Base-by-base conservation (phyloP, 352 stramenopile genomes). In the Blastocystis sp. region DNA sequence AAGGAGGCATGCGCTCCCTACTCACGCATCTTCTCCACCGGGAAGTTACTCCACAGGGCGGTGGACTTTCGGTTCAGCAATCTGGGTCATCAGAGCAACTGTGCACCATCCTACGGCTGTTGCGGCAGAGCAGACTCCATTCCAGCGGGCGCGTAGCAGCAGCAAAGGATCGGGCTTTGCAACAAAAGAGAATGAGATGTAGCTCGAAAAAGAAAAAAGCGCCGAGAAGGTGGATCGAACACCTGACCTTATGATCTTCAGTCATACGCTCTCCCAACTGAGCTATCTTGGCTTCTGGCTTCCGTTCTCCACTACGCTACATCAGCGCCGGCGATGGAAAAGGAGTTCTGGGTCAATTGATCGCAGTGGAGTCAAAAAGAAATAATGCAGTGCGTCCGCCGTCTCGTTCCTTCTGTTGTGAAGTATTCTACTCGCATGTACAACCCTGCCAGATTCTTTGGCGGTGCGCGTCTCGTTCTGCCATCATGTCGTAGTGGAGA, bases 181-280 rank as follows among this genome's bases (percentile, higher is more conserved):
- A 34, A 0, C 28, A 34, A 34, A 34, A 34, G 28, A 34, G 28
- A 34, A 34, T 34, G 28, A 34, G 28, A 34, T 34, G 28, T 0
- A 0, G 28, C 28, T 34, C 28, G 28, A 24, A 65, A 24, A 65
- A 65, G 1, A 79, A 84, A 84, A 84, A 84, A 84, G 54, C 74
- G 74, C 74, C 74, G 74, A 84, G 74, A 84, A 84, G 74, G 74
- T 84, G 74, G 74, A 84, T 84, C 74, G 74, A 84, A 84, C 74
- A 84, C 74, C 74, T 84, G 74, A 84, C 74, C 74, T 84, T 84
- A 84, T 84, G 74, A 84, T 84, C 74, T 84, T 84, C 74, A 84
- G 74, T 84, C 74, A 84, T 84, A 84, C 74, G 74, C 74, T 84
- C 74, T 84, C 74, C 74, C 74, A 84, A 84, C 74, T 84, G 74